Evolutionary conservation across 441 rosid species (phyloP), one percentile per base, ranked within the genome.

Genomic region (Populus hybrid): DNA sequence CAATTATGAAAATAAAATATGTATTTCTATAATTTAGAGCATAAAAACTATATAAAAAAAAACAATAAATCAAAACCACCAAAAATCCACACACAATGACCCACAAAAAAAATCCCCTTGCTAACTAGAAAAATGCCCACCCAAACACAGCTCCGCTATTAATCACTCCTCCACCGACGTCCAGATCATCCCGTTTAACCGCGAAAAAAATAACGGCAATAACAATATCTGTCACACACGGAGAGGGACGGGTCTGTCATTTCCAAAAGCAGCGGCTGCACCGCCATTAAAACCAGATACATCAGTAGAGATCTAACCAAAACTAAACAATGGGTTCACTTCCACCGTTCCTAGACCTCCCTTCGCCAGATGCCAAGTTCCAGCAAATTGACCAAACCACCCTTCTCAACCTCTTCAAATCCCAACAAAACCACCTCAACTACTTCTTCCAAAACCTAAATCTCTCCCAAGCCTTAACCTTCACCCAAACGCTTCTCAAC

Each of bases 401-500:
- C 84, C 97, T 96, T 67, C 85, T 88, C 67, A 61, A 77, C 59
- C 98, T 96, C 84, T 96, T 96, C 94, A 91, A 83, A 81, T 86
- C 98, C 46, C 99, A 96, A 38, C 98, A 96, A 79, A 86, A 86
- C 83, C 96, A 91, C 81, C 95, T 96, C 79, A 93, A 96, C 72
- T 84, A 84, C 91, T 96, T 96, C 85, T 96, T 96, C 90, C 87
- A 86, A 9, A 85, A 93, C 83, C 98, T 94, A 67, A 87, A 89
- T 73, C 86, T 94, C 80, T 75, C 97, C n/a, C 96, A 88, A 46
- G 82, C 98, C 80, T 83, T 91, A 2, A 70, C 88, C 77, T 96
- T 96, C 96, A 77, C 96, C 65, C 87, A 86, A 34, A 77, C 87
- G 24, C 99, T 94, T 83, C 91, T 91, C 78, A 73, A 84, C 70